Evolutionary conservation across 2,329 filamentous ascomycete genomes (phyloP), one percentile per base, ranked within the genome.

Genomic region (Clarireedia homoeocarpa): DNA sequence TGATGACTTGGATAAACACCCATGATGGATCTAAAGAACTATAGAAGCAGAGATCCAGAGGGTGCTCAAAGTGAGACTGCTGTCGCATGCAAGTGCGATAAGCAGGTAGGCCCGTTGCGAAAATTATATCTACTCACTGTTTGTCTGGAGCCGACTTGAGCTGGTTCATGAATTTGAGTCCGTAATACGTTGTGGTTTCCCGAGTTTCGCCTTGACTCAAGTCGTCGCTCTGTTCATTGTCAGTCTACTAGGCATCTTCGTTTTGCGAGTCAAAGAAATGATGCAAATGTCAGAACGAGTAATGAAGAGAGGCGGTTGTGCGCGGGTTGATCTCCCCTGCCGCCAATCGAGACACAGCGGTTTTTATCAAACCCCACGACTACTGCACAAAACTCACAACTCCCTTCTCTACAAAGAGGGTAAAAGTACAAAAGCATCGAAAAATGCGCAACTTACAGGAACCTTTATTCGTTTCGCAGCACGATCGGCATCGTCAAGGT

Each of bases 61-160:
- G 42, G 4, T 51, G 30, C 51, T 14, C 14, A 23, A 24, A 27
- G 24, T 15, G 15, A 40, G 23, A 38, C 6, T 20, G 30, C 12
- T 46, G 39, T 34, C 38, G 27, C 36, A 30, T 50, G 36, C 17
- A 36, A n/a, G 24, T 34, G 17, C 50, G 53, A 15, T 36, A 26
- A 17, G n/a, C 38, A 39, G 23, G 46, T 48, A 50, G 47, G 24
- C 15, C 38, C 26, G 14, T 54, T 26, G 44, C 42, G 42, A 44
- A 53, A 23, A 26, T 30, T 47, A 47, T 2, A 24, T 27, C 20
- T 48, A 75, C 81, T 66, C 78, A 92, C 89, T 80, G 88, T 74
- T 95, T 95, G 71, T 95, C 90, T 60, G 83, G 82, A 23, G 88
- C 89, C 61, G 82, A 79, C 64, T 85, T 85, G 67, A 95, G 81